These are phyloP conservation scores for Tolypocladium pustulatum DNA, from an alignment of 2,329 filamentous ascomycete species.

Conservation along the genomic window DNA sequence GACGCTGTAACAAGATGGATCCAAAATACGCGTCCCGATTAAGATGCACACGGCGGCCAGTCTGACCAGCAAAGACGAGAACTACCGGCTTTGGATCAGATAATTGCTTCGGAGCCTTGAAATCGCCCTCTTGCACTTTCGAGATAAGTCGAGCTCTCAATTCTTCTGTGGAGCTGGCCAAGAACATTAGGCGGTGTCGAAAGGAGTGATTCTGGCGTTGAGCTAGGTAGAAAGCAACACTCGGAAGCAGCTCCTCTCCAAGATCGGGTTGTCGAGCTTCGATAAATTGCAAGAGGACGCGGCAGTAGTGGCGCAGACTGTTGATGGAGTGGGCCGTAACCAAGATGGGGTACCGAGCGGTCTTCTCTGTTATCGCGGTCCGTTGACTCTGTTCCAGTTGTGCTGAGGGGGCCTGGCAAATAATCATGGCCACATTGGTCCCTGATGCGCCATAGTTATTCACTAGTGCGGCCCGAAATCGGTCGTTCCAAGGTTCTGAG, in stretches of 20 bases:
- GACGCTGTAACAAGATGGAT: constrained; percentile 5
- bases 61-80: constrained; percentile 2
- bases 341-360: not conserved
- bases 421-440: constrained; percentile 16
- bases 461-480: constrained; percentile 13
- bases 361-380: not conserved
- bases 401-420: not conserved
- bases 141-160: not conserved
- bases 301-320: not conserved
- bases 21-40: not conserved
- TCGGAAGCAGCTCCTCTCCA: not conserved
- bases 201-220: not conserved
- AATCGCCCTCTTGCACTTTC: not conserved
- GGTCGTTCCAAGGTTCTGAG: constrained; percentile 9
- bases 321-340: not conserved
- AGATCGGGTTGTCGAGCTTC: not conserved
- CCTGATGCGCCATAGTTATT: constrained; percentile 27
- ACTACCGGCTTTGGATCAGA: not conserved
- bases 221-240: not conserved
- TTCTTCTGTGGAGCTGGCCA: not conserved
- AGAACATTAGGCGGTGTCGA: not conserved
- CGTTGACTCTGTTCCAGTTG: not conserved
- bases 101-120: not conserved
- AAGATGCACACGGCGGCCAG: not conserved
- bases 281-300: not conserved